Evolutionary conservation across 306 rosid genomes (phyloP).

Genomic region (Hippophae gyantsensis): DNA sequence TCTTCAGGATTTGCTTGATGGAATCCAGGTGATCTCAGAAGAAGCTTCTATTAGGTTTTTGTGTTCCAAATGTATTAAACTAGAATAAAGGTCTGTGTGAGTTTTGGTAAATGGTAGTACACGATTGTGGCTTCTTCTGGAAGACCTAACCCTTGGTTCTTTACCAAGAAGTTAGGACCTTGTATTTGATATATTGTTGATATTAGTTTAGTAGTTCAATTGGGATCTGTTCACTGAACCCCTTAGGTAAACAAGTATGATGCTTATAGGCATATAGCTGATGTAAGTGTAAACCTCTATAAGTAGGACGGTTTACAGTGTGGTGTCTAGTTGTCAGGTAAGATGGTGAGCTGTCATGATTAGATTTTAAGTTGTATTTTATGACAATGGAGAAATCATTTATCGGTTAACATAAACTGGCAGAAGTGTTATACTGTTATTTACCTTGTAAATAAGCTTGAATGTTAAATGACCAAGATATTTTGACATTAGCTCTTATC

Average conservation of each 20-base stretch:
- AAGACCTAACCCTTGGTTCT: not conserved
- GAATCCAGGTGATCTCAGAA: slow-evolving; percentile 61
- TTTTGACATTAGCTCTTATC: too few species aligned
- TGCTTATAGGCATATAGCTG: too few species aligned
- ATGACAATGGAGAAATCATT: too few species aligned
- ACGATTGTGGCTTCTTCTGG: not conserved
- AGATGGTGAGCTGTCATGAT: too few species aligned
- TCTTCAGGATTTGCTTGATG: slow-evolving; percentile 91
- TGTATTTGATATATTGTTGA: not conserved
- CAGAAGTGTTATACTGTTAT: too few species aligned
- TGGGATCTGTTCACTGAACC: not conserved
- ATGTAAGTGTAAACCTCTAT: too few species aligned
- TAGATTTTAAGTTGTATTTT: too few species aligned
- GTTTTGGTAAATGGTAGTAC: not conserved
- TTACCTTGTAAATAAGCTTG: too few species aligned
- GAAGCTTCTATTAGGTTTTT: slow-evolving; percentile 9
- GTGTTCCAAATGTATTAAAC: not conserved
- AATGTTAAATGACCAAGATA: too few species aligned
- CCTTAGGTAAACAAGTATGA: not conserved
- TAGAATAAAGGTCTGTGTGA: not conserved
- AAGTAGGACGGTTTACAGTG: too few species aligned
- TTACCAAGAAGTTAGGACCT: not conserved
- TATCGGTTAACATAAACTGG: too few species aligned
- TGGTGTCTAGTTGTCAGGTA: too few species aligned
- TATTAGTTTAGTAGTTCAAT: not conserved